phyloP scores from a whole-genome alignment of 1,284 basidiomycete genomes.

The Ceratobasidium sp. region DNA sequence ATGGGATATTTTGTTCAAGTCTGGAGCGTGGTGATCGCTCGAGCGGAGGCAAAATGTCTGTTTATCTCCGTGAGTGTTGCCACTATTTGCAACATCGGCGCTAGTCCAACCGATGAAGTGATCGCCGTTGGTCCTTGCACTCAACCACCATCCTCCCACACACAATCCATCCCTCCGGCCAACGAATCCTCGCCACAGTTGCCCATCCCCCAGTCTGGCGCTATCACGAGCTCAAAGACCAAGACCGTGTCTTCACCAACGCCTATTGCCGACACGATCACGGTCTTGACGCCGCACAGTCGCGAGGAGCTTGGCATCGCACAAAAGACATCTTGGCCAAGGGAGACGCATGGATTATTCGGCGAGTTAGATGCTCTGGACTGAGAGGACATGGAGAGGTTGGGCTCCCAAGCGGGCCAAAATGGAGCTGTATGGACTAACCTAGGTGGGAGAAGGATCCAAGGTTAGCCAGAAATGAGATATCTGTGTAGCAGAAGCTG shows the following conservation, averaged over 20 bases:
- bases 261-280: too few relatives aligned
- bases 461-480: slow-evolving; percentile 64
- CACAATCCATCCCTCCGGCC: not conserved
- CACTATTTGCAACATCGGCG: not conserved
- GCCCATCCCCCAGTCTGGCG: slow-evolving; percentile 53
- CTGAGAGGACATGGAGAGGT: slow-evolving; percentile 96
- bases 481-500: not conserved
- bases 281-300: too few relatives aligned
- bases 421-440: slow-evolving; percentile 99
- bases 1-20: not conserved
- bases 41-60: not conserved
- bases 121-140: slow-evolving; percentile 30
- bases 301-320: too few relatives aligned
- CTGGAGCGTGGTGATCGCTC: not conserved
- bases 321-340: too few relatives aligned
- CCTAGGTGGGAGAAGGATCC: slow-evolving; percentile 97
- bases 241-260: too few relatives aligned
- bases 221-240: too few relatives aligned
- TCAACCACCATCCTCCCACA: slow-evolving; percentile 23
- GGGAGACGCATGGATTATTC: slow-evolving; percentile 58
- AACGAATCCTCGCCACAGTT: too few relatives aligned
- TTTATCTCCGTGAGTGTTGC: not conserved
- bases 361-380: slow-evolving; percentile 83
- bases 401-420: slow-evolving; percentile 96
- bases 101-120: slow-evolving; percentile 26